Percentiles rank a stretch among this genome's conserved stretches.
phyloP scores from a whole-genome alignment of 306 rosid species.

The Dalbergia cultrata region DNA sequence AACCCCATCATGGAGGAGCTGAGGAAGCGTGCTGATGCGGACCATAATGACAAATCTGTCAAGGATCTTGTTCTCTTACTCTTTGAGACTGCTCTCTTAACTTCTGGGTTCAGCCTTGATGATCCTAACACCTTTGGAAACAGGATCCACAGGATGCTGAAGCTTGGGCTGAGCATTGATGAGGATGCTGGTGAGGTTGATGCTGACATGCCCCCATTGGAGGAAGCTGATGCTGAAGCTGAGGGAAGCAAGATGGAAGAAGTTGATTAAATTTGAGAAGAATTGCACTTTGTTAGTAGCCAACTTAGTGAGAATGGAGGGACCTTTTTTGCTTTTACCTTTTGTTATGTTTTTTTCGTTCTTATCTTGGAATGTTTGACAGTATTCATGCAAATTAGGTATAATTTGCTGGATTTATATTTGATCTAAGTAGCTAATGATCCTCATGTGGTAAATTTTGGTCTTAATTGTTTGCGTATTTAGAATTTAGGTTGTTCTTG shows the following conservation, averaged over 20 bases:
- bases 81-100: conserved; percentile 85
- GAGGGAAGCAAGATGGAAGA: conserved; percentile 96
- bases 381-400: conserved; percentile 22
- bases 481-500: neutral
- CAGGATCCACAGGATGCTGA: conserved; percentile 93
- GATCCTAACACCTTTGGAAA: conserved; percentile 94
- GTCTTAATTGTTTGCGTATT: too few relatives aligned
- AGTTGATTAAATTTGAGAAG: conserved; percentile 60
- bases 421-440: neutral
- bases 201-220: conserved; percentile 86
- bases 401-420: neutral
- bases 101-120: conserved; percentile 91
- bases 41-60: conserved; percentile 85
- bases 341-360: neutral
- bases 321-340: neutral
- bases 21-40: conserved; percentile 78
- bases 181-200: conserved; percentile 75
- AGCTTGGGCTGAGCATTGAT: conserved; percentile 87
- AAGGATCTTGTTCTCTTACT: conserved; percentile 86
- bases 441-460: neutral
- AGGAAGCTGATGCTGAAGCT: conserved; percentile 78
- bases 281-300: neutral
- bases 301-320: conserved; percentile 9
- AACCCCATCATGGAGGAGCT: conserved; percentile 93
- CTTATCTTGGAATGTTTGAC: neutral